Conservation (phyloP, 768 basidiomycete species). For the Suillus subluteus region DNA sequence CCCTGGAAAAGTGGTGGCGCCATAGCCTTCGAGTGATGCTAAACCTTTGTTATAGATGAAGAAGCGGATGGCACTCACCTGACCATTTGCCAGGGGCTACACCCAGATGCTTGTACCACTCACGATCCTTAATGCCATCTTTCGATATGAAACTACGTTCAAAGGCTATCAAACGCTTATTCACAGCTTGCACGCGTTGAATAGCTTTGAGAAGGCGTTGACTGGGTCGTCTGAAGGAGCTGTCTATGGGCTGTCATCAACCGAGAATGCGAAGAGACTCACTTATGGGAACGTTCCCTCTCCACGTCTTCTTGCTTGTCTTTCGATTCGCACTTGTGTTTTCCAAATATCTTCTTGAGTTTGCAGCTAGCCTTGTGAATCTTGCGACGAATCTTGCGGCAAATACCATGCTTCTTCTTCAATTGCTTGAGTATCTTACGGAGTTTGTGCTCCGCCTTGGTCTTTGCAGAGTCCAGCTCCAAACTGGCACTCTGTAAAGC, state of each 20-base stretch:
- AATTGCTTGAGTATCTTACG: slow-evolving; percentile 45
- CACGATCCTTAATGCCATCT: slow-evolving; percentile 72
- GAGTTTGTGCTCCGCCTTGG: slow-evolving; percentile 53
- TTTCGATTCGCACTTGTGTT: slow-evolving; percentile 24
- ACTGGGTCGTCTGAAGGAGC: slow-evolving; percentile 36
- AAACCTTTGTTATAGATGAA: not conserved
- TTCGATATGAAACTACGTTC: slow-evolving; percentile 81
- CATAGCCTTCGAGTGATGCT: slow-evolving; percentile 54
- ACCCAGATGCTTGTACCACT: slow-evolving; percentile 84
- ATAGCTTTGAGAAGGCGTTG: slow-evolving; percentile 56
- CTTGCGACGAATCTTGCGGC: slow-evolving; percentile 28
- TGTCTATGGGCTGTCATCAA: not conserved
- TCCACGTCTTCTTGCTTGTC: slow-evolving; percentile 11
- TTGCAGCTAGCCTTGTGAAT: slow-evolving; percentile 38
- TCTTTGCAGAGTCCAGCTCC: slow-evolving; percentile 62
- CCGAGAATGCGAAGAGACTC: not conserved
- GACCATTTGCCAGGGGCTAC: slow-evolving; percentile 87
- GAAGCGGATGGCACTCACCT: slow-evolving; percentile 44
- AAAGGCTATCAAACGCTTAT: slow-evolving; percentile 66
- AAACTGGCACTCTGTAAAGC: slow-evolving; percentile 51
- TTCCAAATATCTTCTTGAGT: slow-evolving; percentile 38
- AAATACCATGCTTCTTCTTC: slow-evolving; percentile 29
- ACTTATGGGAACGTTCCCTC: not conserved
- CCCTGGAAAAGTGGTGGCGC: slow-evolving; percentile 82
- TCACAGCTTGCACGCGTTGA: slow-evolving; percentile 58